A percentile compares a stretch with the other conserved stretches of the same genome.
phyloP scores from a whole-genome alignment of 768 basidiomycete genomes.

The Boletus fagicola region DNA sequence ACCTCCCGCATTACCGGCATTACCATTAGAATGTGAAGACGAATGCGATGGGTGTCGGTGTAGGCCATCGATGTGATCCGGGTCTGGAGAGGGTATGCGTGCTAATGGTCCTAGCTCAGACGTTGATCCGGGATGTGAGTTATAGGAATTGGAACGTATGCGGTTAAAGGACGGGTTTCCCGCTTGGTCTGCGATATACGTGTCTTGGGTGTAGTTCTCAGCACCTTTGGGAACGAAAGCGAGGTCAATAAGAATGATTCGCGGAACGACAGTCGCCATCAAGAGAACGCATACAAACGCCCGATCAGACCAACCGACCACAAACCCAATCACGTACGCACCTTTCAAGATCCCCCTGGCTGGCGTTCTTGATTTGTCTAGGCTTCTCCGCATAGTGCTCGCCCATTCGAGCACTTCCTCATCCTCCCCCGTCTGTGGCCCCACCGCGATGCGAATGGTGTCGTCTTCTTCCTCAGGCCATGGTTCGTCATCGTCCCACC shows the following conservation, averaged over 20 bases:
- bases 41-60: conserved; percentile 64
- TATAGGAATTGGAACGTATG: conserved; percentile 82
- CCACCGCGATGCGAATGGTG: conserved; percentile 53
- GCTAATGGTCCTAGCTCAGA: conserved; percentile 73
- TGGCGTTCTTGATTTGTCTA: conserved; percentile 65
- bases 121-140: conserved; percentile 44
- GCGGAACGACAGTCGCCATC: not conserved
- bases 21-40: conserved; percentile 37
- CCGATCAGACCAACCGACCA: conserved; percentile 9
- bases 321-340: conserved; percentile 18
- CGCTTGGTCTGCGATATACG: conserved; percentile 43
- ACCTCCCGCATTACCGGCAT: conserved; percentile 26
- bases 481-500: conserved; percentile 79
- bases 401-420: conserved; percentile 78
- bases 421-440: conserved; percentile 38
- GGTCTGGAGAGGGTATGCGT: conserved; percentile 78
- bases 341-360: conserved; percentile 86
- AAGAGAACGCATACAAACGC: not conserved
- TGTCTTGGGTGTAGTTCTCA: conserved; percentile 62
- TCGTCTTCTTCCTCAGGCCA: conserved; percentile 73
- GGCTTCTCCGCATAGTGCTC: conserved; percentile 64
- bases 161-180: conserved; percentile 46
- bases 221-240: conserved; percentile 48
- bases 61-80: conserved; percentile 85
- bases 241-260: not conserved